Base-by-base conservation (phyloP, 805 yeast genomes). In the Yueomyces sinensis region DNA sequence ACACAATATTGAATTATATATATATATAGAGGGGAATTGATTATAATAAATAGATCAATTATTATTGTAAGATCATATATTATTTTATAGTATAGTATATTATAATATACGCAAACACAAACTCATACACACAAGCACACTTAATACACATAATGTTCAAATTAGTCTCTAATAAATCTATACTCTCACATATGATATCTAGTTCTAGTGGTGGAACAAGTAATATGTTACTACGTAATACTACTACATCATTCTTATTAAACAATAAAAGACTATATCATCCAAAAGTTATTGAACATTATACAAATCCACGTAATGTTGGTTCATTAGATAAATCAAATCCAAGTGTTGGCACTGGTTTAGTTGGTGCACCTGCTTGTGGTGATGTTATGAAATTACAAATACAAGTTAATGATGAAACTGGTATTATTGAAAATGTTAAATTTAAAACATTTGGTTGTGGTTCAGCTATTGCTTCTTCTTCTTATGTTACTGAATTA, bases 381-480 rank as follows among this genome's bases (percentile, higher is more conserved):
- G 98, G 98, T 37, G 98, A 91, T 65, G 98, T 91, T 31, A 91
- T 91, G 95, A 80, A 94, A 63, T 70, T 91, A 44, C 97, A 91
- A 59, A 91, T 91, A 52, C 75, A 87, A 56, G 98, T 91, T 9
- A 78, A 79, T 44, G 96, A 87, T 50, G 76, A 70, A 37, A 75
- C 94, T 17, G 98, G 98, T 1, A 68, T 82, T 35, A 91, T 91
- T 47, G 76, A 82, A 58, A 95, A 91, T 57, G 98, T 89, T 42
- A 89, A 86, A 60, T 91, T 91, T 64, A 91, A 91, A 72, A 91
- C 98, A 4, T 91, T 91, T 63, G 98, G 98, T n/a, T 91, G 98
- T 58, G 98, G 98, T 31, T 76, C 91, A 3, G 98, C 98, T 34
- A 91, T 91, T 56, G 98, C 98, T 2, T 82, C 94, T 2, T 81